These are phyloP conservation scores for Castanea sativa DNA, from an alignment of 306 rosid genomes.

Conservation along the genomic window DNA sequence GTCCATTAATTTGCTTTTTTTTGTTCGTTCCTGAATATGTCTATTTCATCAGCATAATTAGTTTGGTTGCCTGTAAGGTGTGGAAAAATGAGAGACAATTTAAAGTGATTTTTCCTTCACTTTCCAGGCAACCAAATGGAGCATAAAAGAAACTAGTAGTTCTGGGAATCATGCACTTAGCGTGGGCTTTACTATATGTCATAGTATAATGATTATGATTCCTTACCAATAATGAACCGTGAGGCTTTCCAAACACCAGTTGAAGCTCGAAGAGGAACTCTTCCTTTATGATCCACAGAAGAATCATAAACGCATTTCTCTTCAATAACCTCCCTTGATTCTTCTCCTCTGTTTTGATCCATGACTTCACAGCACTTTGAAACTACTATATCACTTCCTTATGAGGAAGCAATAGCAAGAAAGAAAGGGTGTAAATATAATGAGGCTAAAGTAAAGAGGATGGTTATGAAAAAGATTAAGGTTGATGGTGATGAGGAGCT, in stretches of 20 bases:
- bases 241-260: constrained; percentile 78
- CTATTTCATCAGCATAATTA: too few species aligned
- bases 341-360: constrained; percentile 15
- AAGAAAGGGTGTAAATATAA: background rate
- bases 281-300: constrained; percentile 56
- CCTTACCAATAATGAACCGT: constrained; percentile 54
- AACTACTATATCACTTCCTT: background rate
- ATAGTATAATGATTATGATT: background rate
- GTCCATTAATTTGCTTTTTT: too few species aligned
- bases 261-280: constrained; percentile 55
- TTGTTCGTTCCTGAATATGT: too few species aligned
- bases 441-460: too few species aligned
- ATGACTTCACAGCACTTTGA: constrained; percentile 19
- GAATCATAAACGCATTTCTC: constrained; percentile 55
- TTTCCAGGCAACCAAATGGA: too few species aligned
- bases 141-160: too few species aligned
- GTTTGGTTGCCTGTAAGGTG: too few species aligned
- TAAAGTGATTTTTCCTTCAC: background rate
- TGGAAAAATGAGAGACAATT: background rate
- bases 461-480: background rate
- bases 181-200: background rate
- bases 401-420: background rate
- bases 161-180: too few species aligned
- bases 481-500: background rate
- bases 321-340: constrained; percentile 12